Evolutionary conservation across 2,329 filamentous ascomycete genomes (phyloP), one percentile per base, ranked within the genome.

Genomic region (Ophiostoma sp.): DNA sequence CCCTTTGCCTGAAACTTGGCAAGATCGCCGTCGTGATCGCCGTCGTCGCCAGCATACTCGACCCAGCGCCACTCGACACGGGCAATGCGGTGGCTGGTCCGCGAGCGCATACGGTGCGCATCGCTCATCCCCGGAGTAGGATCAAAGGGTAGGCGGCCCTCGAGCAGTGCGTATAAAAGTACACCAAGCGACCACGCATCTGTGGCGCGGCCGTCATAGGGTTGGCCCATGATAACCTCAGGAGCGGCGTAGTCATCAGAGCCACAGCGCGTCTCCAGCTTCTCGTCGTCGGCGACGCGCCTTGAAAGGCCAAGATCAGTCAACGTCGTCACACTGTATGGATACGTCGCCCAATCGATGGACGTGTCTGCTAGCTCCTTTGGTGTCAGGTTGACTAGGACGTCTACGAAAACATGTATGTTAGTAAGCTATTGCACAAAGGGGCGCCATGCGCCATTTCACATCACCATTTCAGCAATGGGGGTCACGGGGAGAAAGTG

Each of bases 191-290:
- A 96, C 95, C 95, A 99, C 9, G 92, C 93, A 76, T 99, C 95
- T 0, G 91, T 97, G 1, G 89, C 87, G 49, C 92, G 91, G 44
- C 95, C 95, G 76, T 98, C 93, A 76, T 99, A 99, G 7, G 92
- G 87, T 75, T 97, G 92, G 38, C 94, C 94, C 83, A 99, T 92
- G 67, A 99, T 89, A 63, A 99, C 93, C 77, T 99, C 95, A 0
- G 95, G 95, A 0, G 95, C 94, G 1, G 94, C 94, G 76, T 99
- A 99, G 79, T 99, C 95, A 78, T 98, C 95, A 55, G 91, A 96
- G 44, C 95, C 95, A 77, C 95, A 99, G 9, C 95, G 87, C 1
- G 94, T 98, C 70, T 91, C 91, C n/a, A 99, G 84, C 70, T 94
- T 89, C 72, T 96, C 92, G 66, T 92, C 92, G 71, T 92, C 89